Base-by-base conservation (phyloP, 257 asterid species). In the Asclepias syriaca region DNA sequence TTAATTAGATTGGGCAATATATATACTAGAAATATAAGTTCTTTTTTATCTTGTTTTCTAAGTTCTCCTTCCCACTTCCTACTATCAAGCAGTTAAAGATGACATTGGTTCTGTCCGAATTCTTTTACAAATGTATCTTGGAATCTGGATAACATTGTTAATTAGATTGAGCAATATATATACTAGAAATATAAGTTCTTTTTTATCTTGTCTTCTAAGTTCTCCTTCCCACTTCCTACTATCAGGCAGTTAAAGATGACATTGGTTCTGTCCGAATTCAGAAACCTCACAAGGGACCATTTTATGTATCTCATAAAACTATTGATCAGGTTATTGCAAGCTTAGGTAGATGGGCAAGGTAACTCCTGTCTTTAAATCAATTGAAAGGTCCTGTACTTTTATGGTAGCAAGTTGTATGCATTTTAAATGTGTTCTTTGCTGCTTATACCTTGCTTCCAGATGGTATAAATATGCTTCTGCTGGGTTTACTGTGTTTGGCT, bases 321-420 rank as follows among this genome's bases (percentile, higher is more conserved):
- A 84, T 92, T 80, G 97, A 95, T 77, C 97, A 95, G 87, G 90
- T 95, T 82, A 90, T 92, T 77, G 90, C 90, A 59, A 95, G 90
- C 85, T 95, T 91, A 74, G 99, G 99, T 81, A 95, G 82, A 80
- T 95, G 98, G 99, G 92, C 99, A 73, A 95, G 98, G 99, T 94
- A 70, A 2, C 48, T 2, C 3, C 63, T 18, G 24, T 21, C 22
- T 19, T 13, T 32, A 69, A 69, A 51, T 19, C 60, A 15, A 34
- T 51, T 51, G 49, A 69, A 65, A 75, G n/a, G 8, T 10, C 54
- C 19, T 19, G 16, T 60, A 6, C 24, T 37, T 51, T 15, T 45
- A 39, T 51, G 11, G 10, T 65, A 27, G 46, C 15, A 34, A 1
- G 8, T 24, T 12, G 5, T 24, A 70, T 16, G 21, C 21, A 3